A percentile compares a stretch with the other conserved stretches of the same genome.
These are phyloP conservation scores for Malassezia obtusa DNA, from an alignment of 1,284 basidiomycete species.

Conservation along the genomic window DNA sequence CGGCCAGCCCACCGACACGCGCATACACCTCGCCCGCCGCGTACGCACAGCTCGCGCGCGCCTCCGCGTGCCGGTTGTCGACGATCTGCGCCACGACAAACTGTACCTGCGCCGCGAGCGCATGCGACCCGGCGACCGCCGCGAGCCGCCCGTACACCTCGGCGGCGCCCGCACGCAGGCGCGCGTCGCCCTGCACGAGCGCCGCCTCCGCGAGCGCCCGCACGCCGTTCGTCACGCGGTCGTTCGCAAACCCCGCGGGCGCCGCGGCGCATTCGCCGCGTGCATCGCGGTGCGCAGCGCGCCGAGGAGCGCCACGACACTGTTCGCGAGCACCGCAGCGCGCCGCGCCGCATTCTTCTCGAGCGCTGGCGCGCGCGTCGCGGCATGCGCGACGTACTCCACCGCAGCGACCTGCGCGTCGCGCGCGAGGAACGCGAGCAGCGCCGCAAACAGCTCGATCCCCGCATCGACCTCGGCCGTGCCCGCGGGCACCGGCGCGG, in stretches of 20 bases:
- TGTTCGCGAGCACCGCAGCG: constrained; percentile 74
- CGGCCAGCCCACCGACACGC: constrained; percentile 82
- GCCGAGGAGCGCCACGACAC: constrained; percentile 67
- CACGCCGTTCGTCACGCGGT: constrained; percentile 63
- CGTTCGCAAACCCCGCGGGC: constrained; percentile 49
- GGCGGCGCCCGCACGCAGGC: constrained; percentile 69
- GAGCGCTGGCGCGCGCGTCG: constrained; percentile 64
- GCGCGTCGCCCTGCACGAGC: constrained; percentile 68
- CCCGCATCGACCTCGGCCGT: constrained; percentile 82
- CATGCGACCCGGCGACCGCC: constrained; percentile 70
- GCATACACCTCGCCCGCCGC: constrained; percentile 90
- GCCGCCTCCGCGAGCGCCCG: constrained; percentile 73
- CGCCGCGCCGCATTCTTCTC: constrained; percentile 83
- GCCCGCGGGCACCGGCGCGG: constrained; percentile 63
- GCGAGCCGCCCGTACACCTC: constrained; percentile 82
- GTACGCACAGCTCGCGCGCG: constrained; percentile 82
- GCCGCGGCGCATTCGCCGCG: constrained; percentile 20
- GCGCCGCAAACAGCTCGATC: constrained; percentile 70
- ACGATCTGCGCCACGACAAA: constrained; percentile 91
- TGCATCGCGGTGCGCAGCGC: constrained; percentile 54
- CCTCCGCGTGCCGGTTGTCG: constrained; percentile 83
- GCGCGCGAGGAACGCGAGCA: constrained; percentile 66
- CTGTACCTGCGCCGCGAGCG: constrained; percentile 79
- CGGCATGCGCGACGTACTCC: constrained; percentile 55
- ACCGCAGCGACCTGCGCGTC: constrained; percentile 61